Base-by-base conservation (phyloP, 2,329 filamentous ascomycete species). In the Sclerotinia minor region DNA sequence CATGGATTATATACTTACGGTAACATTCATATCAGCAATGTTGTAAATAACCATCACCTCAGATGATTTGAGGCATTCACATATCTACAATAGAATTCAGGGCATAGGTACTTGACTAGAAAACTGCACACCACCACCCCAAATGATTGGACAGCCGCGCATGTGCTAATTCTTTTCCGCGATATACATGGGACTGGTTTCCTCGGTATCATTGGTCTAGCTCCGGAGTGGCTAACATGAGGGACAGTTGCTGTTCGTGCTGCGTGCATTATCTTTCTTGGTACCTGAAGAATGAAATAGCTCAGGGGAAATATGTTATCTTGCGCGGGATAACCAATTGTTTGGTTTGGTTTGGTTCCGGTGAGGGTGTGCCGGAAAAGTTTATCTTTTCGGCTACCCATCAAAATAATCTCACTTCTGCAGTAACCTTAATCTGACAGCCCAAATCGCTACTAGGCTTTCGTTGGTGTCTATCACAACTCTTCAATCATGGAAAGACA, bases 21-120 rank as follows among this genome's bases (percentile, higher is more conserved):
- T 24, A 59, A 59, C 44, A 29, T 50, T 69, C 45, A 69, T 53
- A 44, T 69, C 68, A n/a, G 58, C 58, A n/a, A 67, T 55, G 32
- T 69, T 65, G 54, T 52, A 21, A 67, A 38, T 38, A 9, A 9
- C 35, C 35, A 38, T 38, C 35, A 38, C 35, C 35, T 29, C n/a
- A 7, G 24, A 4, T 19, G 13, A 57, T 19, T n/a, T 17, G n/a
- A 19, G 24, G n/a, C 2, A 26, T 41, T 15, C 35, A 9, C 3
- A 3, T 2, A 44, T 58, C 15, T 58, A 15, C 35, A 26, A 38
- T 45, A 17, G 19, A 2, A 47, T 3, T 38, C 7, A 38, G 24
- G 2, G 8, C 5, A 15, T 26, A 1, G 41, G 15, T 47, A n/a
- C 45, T 11, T 7, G 11, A 47, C 26, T 0, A 5, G 17, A 29